Conservation (phyloP, 2,329 filamentous ascomycete species). For the Aspergillus persii region DNA sequence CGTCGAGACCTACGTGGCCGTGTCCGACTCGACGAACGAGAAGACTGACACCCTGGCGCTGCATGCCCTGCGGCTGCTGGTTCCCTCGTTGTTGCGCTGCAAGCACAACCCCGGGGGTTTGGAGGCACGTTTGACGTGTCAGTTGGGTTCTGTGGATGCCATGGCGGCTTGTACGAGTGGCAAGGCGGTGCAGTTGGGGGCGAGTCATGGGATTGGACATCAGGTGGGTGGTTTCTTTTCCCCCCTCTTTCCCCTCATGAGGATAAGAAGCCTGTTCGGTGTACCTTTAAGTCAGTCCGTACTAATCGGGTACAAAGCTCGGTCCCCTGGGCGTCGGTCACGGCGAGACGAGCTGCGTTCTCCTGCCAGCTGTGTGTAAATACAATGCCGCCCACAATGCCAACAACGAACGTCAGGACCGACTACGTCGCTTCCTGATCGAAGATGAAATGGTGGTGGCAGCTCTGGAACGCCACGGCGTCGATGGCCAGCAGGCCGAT, state of each 20-base stretch:
- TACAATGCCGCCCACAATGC: slow-evolving; percentile 50
- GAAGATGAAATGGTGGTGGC: slow-evolving; percentile 34
- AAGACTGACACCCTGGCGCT: slow-evolving; percentile 38
- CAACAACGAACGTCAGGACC: slow-evolving; percentile 44
- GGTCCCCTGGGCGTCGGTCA: slow-evolving; percentile 58
- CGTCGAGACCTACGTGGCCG: slow-evolving; percentile 54
- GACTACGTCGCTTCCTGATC: slow-evolving; percentile 43
- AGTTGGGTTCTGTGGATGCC: slow-evolving; percentile 53
- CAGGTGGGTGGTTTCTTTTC: slow-evolving; percentile 35
- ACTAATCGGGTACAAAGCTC: slow-evolving; percentile 28
- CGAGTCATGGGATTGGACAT: slow-evolving; percentile 54
- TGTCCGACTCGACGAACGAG: slow-evolving; percentile 27
- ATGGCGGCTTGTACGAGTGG: slow-evolving; percentile 48
- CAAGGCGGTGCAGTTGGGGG: slow-evolving; percentile 44
- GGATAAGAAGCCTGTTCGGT: background rate
- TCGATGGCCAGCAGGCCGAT: slow-evolving; percentile 34
- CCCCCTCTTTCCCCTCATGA: background rate
- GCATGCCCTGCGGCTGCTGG: slow-evolving; percentile 41
- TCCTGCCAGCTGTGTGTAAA: slow-evolving; percentile 56
- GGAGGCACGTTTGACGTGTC: slow-evolving; percentile 47
- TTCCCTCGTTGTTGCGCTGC: slow-evolving; percentile 44
- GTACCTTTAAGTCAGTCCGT: background rate
- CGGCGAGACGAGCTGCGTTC: slow-evolving; percentile 59
- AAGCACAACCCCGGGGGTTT: slow-evolving; percentile 38
- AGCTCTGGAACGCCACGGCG: slow-evolving; percentile 32